Base-by-base conservation (phyloP, 2,329 filamentous ascomycete species). In the Sarocladium kiliense region DNA sequence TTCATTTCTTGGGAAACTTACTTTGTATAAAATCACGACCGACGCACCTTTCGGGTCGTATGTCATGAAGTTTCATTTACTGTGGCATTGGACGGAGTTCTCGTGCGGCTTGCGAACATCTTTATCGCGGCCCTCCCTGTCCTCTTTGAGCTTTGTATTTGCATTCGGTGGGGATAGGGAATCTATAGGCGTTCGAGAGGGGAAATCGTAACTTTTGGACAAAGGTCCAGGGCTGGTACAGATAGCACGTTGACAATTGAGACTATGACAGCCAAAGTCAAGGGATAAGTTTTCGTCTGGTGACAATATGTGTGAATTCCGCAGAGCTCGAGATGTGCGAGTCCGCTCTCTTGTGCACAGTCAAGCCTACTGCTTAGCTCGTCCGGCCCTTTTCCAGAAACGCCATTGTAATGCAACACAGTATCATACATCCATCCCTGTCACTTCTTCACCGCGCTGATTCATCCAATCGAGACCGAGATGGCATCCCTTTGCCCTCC, bases 361-460 rank as follows among this genome's bases (percentile, higher is more conserved):
- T 11, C 27, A 23, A 21, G 47, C 26, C 25, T 51, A 4, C 27
- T n/a, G 19, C 11, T 4, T 19, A 21, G n/a, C 30, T 11, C 47
- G 4, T 34, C 26, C 36, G 12, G 47, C 14, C n/a, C 27, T 18
- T 34, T 21, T 18, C 47, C 47, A 51, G 26, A 3, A 51, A 51
- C 47, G 47, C 47, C 47, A 36, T 34, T 36, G 27, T 51, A 21
- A 51, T 51, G 47, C 47, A 36, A 23, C 19, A 51, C 27, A 51
- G 61, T 63, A 67, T 67, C 60, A 60, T 66, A 66, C 63, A 65
- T 11, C 44, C 21, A 51, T 39, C 11, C 32, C 16, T 27, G 27
- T 32, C 27, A 11, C 36, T 26, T 18, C 11, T 21, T 55, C 47
- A 14, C 44, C n/a, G n/a, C n/a, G n/a, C n/a, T n/a, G n/a, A n/a